Evolutionary conservation across 2,329 filamentous ascomycete genomes (phyloP).

Genomic region (Coniochaeta prunicola): DNA sequence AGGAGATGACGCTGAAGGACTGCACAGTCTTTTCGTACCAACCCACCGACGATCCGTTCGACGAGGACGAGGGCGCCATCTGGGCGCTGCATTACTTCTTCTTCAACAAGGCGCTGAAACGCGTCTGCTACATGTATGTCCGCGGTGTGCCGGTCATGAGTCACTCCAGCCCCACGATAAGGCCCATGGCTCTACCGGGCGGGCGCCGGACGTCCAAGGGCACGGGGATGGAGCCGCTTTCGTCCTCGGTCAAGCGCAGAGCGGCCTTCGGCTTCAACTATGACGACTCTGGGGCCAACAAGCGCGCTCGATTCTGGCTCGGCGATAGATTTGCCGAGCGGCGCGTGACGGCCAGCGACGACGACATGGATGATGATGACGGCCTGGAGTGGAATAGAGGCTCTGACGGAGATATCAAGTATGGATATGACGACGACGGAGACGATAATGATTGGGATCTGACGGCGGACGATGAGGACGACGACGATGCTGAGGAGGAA

Average conservation of each 20-base stretch:
- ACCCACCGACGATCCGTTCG: conserved; percentile 83
- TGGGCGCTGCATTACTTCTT: conserved; percentile 98
- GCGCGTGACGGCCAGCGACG: conserved; percentile 31
- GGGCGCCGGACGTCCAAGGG: conserved; percentile 1
- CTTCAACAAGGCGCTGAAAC: conserved; percentile 87
- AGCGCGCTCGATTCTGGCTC: conserved; percentile 84
- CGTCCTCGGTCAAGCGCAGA: conserved; percentile 16
- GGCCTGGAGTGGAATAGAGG: conserved; percentile 51
- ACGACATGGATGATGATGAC: conserved; percentile 43
- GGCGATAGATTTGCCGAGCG: conserved; percentile 53
- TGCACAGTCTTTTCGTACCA: conserved; percentile 87
- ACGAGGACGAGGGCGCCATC: conserved; percentile 85
- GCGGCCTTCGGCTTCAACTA: conserved; percentile 17
- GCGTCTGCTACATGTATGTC: conserved; percentile 89
- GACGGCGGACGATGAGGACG: conserved; percentile 28
- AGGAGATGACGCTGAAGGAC: conserved; percentile 86
- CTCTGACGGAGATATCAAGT: conserved; percentile 48
- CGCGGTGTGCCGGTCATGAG: conserved; percentile 77
- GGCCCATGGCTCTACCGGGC: conserved; percentile 15
- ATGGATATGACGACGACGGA: conserved; percentile 38
- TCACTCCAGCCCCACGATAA: conserved; percentile 42
- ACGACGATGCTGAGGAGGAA: conserved; percentile 26
- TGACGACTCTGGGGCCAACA: conserved; percentile 49
- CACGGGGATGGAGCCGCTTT: conserved; percentile 17
- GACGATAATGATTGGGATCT: conserved; percentile 34